Conservation (phyloP, 73 alveolate species). For the Paramecium bursaria region DNA sequence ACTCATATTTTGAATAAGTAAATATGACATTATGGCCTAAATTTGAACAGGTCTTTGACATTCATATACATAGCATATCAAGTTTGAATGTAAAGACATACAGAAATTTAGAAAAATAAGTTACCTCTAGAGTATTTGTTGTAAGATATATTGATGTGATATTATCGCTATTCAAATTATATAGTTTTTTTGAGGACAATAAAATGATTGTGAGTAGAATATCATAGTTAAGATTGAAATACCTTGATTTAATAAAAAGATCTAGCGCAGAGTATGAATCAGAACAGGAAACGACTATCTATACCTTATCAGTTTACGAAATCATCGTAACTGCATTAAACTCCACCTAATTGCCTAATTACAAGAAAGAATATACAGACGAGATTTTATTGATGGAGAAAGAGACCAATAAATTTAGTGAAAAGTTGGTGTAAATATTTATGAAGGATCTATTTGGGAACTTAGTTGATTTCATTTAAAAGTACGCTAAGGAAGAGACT, state of each 20-base stretch:
- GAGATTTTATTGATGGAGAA: constrained; percentile 60
- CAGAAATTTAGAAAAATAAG: constrained; percentile 57
- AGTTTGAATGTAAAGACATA: constrained; percentile 51
- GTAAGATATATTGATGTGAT: constrained; percentile 61
- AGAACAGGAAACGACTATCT: constrained; percentile 49
- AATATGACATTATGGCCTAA: constrained; percentile 70
- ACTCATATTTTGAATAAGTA: constrained; percentile 64
- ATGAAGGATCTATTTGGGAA: constrained; percentile 64
- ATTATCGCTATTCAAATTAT: constrained; percentile 57
- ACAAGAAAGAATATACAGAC: constrained; percentile 60
- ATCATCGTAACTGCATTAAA: constrained; percentile 35
- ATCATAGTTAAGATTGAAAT: constrained; percentile 39
- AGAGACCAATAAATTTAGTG: constrained; percentile 53
- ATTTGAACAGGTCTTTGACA: constrained; percentile 67
- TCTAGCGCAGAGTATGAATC: constrained; percentile 60
- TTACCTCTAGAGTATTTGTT: constrained; percentile 51
- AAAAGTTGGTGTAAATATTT: constrained; percentile 41
- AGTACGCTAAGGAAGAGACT: constrained; percentile 56
- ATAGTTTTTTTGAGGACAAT: constrained; percentile 62
- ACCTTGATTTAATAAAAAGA: constrained; percentile 62
- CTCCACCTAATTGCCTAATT: constrained; percentile 39
- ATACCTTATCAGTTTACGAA: constrained; percentile 62
- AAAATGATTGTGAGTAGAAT: constrained; percentile 63
- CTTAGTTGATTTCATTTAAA: constrained; percentile 61
- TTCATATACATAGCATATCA: constrained; percentile 56